Evolutionary conservation across 768 basidiomycete species (phyloP).

Genomic region (Lanmaoa rubissima): DNA sequence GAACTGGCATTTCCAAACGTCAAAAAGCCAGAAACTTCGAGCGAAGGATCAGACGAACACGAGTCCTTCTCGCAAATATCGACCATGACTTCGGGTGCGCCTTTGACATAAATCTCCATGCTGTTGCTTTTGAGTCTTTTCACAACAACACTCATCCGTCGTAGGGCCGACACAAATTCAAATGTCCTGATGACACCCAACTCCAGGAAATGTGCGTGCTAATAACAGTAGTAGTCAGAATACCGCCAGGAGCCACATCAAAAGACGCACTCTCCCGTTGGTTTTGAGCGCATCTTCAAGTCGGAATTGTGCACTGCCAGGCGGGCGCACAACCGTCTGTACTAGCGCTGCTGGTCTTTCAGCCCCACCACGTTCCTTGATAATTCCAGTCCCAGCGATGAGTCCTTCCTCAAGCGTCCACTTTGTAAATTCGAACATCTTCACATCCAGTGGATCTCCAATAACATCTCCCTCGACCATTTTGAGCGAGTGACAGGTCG

Average conservation of each 20-base stretch:
- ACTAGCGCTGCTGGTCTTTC: constrained; percentile 85
- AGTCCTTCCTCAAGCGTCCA: constrained; percentile 96
- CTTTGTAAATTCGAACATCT: constrained; percentile 97
- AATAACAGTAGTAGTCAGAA: constrained; percentile 1
- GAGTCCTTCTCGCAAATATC: constrained; percentile 92
- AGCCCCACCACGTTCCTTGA: constrained; percentile 59
- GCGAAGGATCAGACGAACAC: constrained; percentile 55
- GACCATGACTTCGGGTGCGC: constrained; percentile 97
- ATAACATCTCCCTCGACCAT: constrained; percentile 84
- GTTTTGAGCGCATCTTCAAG: constrained; percentile 93
- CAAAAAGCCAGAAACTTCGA: constrained; percentile 2
- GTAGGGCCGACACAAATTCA: constrained; percentile 90
- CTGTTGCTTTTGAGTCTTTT: constrained; percentile 90
- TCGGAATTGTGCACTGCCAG: constrained; percentile 86
- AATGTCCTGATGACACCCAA: constrained; percentile 94
- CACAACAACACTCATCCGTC: constrained; percentile 97
- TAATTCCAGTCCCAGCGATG: constrained; percentile 63
- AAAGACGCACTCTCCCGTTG: constrained; percentile 60
- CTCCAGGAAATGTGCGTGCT: constrained; percentile 98
- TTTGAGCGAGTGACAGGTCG: constrained; percentile 95
- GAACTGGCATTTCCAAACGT: constrained; percentile 54
- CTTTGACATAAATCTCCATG: constrained; percentile 99
- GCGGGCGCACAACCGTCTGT: constrained; percentile 94
- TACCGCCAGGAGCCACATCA: not conserved
- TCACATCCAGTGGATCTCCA: constrained; percentile 93